Evolutionary conservation across 1,139 yeast species (phyloP), one percentile per base, ranked within the genome.

Genomic region (Yamadazyma taylorii): DNA sequence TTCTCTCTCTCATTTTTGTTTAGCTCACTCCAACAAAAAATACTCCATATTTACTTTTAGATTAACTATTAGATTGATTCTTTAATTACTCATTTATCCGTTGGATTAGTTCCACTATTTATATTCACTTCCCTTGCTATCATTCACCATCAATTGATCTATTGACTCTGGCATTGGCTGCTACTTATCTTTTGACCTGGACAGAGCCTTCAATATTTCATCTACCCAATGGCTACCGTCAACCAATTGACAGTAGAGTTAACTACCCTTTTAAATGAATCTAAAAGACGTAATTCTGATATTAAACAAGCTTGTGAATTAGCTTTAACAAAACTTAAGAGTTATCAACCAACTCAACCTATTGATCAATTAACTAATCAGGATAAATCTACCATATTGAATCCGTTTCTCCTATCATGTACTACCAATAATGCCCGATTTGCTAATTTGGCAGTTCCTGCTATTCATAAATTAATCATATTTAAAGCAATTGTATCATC

Each of bases 351-450:
- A 11, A 38, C 43, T 2, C 40, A 41, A 7, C 42, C 49, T 28
- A 44, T 62, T 13, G 55, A 49, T 5, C 44, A 49, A 30, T 24
- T 44, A 10, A 61, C 59, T 24, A 53, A 73, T 7, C 51, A 68
- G 2, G 60, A 67, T 16, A 66, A 73, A 42, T 67, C 78, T 0
- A 78, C 75, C 28, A 74, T 88, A 43, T 70, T 82, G 6, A 63
- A 69, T 2, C 97, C 97, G 0, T 83, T 88, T 45, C 60, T 85
- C 13, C 56, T 81, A 30, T 83, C 96, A 0, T 83, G 95, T 51
- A 73, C 80, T 15, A 75, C 92, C 0, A 77, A 86, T 34, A 86
- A 85, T 56, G 81, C 84, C 9, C 87, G 87, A 55, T 73, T 85
- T 46, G 79, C 84, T 26, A 73, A 85, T 2, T 69, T 82, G 9